A percentile compares a stretch with the other conserved stretches of the same genome.
phyloP scores from a whole-genome alignment of 306 rosid genomes.

The Malus sylvestris region DNA sequence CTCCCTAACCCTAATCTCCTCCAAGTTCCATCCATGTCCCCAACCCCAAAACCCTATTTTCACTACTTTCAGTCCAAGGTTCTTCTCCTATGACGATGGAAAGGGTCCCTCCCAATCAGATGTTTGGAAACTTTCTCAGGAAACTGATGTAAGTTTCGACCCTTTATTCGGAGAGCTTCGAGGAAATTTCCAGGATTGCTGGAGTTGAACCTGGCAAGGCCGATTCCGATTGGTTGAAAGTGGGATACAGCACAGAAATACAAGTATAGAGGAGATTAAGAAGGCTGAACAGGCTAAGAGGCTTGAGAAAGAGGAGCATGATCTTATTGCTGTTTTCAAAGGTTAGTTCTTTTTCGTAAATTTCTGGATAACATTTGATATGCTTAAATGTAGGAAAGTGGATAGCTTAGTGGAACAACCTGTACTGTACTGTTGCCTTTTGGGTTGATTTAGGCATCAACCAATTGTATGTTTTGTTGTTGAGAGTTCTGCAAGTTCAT shows the following conservation, averaged over 20 bases:
- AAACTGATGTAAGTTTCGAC: too few relatives aligned
- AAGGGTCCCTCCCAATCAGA: too few relatives aligned
- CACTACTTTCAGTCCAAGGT: too few relatives aligned
- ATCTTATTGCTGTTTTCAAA: conserved; percentile 51
- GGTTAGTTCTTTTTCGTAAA: conserved; percentile 26
- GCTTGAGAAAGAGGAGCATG: conserved; percentile 59
- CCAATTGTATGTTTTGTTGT: not conserved
- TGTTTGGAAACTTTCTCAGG: too few relatives aligned
- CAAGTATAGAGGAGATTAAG: conserved; percentile 13
- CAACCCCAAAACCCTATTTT: too few relatives aligned
- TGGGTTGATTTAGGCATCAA: not conserved
- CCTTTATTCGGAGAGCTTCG: conserved; percentile 18
- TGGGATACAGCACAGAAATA: conserved; percentile 25
- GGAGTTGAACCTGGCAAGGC: not conserved
- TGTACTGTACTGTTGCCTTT: not conserved
- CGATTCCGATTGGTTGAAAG: conserved; percentile 28
- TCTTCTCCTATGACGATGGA: too few relatives aligned
- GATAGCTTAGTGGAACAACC: not conserved
- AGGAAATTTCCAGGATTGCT: conserved; percentile 13
- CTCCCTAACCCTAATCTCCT: too few relatives aligned
- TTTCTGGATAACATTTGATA: not conserved
- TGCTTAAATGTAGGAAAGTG: not conserved
- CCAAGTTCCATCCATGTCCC: too few relatives aligned
- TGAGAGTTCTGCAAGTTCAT: not conserved
- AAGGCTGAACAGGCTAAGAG: conserved; percentile 25